phyloP scores from a whole-genome alignment of 257 asterid species.

The Fraxinus cuspidata region DNA sequence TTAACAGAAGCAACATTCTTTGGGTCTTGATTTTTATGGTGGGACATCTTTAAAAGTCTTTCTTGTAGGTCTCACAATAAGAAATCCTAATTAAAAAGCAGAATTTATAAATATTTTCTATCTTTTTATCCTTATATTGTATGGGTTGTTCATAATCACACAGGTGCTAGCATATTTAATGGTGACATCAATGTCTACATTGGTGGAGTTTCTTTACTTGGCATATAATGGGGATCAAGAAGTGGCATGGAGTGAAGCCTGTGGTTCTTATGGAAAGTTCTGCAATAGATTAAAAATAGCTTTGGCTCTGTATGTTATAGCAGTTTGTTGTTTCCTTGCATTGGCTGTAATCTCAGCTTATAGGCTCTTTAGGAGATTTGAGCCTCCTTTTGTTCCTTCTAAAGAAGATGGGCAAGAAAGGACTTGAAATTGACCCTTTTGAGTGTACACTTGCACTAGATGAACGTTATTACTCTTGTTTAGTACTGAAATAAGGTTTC shows the following conservation, averaged over 20 bases:
- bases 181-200: slow-evolving; percentile 79
- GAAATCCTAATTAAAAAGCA: too few relatives aligned
- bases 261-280: slow-evolving; percentile 70
- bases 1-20: slow-evolving; percentile 18
- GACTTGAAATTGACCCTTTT: slow-evolving; percentile 21
- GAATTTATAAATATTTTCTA: background rate
- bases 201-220: slow-evolving; percentile 62
- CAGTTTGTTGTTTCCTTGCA: slow-evolving; percentile 63
- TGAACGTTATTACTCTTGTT: too few relatives aligned
- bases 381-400: slow-evolving; percentile 57
- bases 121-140: background rate
- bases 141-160: background rate
- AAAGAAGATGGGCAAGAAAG: slow-evolving; percentile 43
- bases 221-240: slow-evolving; percentile 66
- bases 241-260: slow-evolving; percentile 89
- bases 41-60: slow-evolving; percentile 25
- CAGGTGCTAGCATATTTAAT: slow-evolving; percentile 83
- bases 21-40: slow-evolving; percentile 31
- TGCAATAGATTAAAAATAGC: slow-evolving; percentile 66
- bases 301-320: slow-evolving; percentile 53
- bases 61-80: slow-evolving; percentile 11
- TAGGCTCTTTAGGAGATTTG: slow-evolving; percentile 64
- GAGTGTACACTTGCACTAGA: background rate
- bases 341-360: slow-evolving; percentile 77
- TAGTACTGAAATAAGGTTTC: too few relatives aligned